These are phyloP conservation scores for Rhytidiadelphus loreus DNA, from an alignment of 225 moss, liverwort and hornwort genomes.

Conservation along the genomic window DNA sequence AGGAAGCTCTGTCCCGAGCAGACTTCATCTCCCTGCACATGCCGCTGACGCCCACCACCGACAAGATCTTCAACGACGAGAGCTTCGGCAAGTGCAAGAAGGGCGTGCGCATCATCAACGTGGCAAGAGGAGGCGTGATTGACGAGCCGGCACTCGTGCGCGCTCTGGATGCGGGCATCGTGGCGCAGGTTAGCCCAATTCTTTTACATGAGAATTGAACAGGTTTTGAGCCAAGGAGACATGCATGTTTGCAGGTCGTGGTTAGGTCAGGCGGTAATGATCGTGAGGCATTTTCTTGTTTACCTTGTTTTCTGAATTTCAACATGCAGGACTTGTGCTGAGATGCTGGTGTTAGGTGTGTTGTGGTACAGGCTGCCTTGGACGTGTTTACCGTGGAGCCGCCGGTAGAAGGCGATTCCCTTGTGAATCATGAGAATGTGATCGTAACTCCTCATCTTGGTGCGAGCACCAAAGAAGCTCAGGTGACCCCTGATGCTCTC, in stretches of 20 bases:
- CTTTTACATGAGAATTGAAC: neutral
- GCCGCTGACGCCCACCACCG: slow-evolving; percentile 82
- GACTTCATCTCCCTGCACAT: slow-evolving; percentile 97
- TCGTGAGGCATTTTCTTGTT: neutral
- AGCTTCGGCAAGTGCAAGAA: slow-evolving; percentile 72
- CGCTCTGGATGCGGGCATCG: slow-evolving; percentile 74
- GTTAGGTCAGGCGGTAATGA: neutral
- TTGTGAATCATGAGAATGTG: slow-evolving; percentile 72
- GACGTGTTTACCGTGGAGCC: slow-evolving; percentile 97
- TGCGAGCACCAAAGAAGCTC: slow-evolving; percentile 91
- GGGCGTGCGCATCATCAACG: slow-evolving; percentile 84
- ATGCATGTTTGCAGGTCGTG: neutral
- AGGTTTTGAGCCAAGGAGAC: neutral
- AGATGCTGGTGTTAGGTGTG: neutral
- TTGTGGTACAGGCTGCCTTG: slow-evolving; percentile 61
- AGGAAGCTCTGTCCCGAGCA: slow-evolving; percentile 58
- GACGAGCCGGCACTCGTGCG: slow-evolving; percentile 85
- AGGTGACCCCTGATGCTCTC: slow-evolving; percentile 14
- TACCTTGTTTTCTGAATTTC: neutral
- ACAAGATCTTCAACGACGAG: slow-evolving; percentile 88
- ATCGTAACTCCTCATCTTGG: slow-evolving; percentile 95
- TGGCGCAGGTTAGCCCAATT: slow-evolving; percentile 53
- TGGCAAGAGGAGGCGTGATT: slow-evolving; percentile 91
- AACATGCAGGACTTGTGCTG: neutral
- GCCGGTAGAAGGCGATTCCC: slow-evolving; percentile 48